These are phyloP conservation scores for Osmozyma mogii DNA, from an alignment of 805 yeast genomes.

Conservation along the genomic window DNA sequence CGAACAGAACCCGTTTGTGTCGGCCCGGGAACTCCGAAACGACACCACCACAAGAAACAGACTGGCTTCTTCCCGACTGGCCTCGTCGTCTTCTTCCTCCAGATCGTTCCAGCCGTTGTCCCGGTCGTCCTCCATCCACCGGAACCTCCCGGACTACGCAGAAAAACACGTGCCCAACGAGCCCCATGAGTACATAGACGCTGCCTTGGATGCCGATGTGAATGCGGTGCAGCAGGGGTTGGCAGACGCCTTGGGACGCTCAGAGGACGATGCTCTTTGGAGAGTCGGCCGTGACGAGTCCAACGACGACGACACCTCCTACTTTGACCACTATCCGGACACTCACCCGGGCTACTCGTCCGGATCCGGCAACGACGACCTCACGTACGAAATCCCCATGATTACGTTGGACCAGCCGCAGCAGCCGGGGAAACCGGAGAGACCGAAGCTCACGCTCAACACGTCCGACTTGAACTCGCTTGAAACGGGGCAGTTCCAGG, in stretches of 20 bases:
- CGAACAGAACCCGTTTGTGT: too few species aligned
- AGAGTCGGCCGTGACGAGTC: neutral
- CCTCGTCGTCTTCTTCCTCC: too few species aligned
- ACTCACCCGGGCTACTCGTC: neutral
- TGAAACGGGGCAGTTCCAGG: neutral
- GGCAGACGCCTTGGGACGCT: slow-evolving; percentile 2
- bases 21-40: too few species aligned
- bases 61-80: too few species aligned
- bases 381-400: slow-evolving; percentile 11
- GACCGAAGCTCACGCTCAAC: slow-evolving; percentile 4
- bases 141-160: too few species aligned
- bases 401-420: slow-evolving; percentile 10
- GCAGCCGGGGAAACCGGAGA: too few species aligned
- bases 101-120: too few species aligned
- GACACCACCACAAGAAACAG: too few species aligned
- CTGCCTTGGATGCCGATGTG: neutral
- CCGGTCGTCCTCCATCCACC: too few species aligned
- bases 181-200: too few species aligned
- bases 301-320: neutral
- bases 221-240: neutral
- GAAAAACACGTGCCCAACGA: too few species aligned
- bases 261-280: slow-evolving; percentile 1
- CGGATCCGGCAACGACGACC: slow-evolving; percentile 1
- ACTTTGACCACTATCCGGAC: neutral
- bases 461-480: slow-evolving; percentile 4